Percentiles rank a stretch among this genome's conserved stretches.
Evolutionary conservation across 805 yeast species (phyloP).

Genomic region (Candida hispaniensis): DNA sequence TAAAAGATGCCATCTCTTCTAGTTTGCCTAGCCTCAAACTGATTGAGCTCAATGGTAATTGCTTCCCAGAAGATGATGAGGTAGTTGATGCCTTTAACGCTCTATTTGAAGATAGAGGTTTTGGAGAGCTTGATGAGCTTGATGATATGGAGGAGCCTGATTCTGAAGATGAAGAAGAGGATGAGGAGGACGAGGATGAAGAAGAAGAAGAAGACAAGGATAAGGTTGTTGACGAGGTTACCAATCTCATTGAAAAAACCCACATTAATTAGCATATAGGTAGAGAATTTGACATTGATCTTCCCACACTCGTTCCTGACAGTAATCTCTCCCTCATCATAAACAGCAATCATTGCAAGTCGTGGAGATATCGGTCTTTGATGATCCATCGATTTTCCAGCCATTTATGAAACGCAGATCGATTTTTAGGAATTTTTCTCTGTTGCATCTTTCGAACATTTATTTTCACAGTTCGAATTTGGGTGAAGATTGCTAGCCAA

Average conservation of each 20-base stretch:
- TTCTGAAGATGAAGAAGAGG: constrained; percentile 59
- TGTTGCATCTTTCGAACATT: constrained; percentile 16
- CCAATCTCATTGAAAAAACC: constrained; percentile 48
- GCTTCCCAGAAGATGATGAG: constrained; percentile 80
- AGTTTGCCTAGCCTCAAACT: constrained; percentile 49
- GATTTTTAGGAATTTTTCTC: constrained; percentile 19
- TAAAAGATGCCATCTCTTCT: constrained; percentile 43
- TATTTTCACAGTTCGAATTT: constrained; percentile 20
- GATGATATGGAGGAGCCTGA: constrained; percentile 87
- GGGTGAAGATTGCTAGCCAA: constrained; percentile 15
- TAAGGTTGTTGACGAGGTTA: constrained; percentile 43
- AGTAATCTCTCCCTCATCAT: no score
- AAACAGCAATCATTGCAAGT: no score
- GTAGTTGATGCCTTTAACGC: constrained; percentile 48
- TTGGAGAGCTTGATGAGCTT: constrained; percentile 80
- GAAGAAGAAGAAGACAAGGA: constrained; percentile 45
- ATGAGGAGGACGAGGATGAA: constrained; percentile 44
- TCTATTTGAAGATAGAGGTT: constrained; percentile 59
- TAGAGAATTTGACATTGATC: no score
- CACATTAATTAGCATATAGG: constrained; percentile 7
- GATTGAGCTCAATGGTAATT: constrained; percentile 87
- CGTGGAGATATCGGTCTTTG: no score
- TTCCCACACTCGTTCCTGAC: no score
- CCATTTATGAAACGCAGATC: constrained; percentile 43
- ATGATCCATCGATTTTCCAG: constrained; percentile 61